phyloP scores from a whole-genome alignment of 2,329 filamentous ascomycete genomes.

The Plenodomus tracheiphilus region DNA sequence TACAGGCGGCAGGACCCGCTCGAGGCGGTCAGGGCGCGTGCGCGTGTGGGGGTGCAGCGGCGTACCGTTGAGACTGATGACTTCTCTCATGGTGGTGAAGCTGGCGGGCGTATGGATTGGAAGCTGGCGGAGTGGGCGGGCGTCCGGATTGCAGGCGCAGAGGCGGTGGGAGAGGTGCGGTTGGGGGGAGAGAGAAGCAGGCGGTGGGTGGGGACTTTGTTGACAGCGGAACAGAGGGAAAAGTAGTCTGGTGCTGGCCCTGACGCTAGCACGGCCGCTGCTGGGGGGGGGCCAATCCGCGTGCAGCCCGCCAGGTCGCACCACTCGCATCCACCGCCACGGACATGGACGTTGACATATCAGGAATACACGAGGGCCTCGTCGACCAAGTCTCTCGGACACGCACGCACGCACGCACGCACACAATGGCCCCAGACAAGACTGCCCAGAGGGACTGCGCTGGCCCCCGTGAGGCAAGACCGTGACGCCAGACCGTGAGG shows the following conservation, averaged over 20 bases:
- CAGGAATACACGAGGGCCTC: too few relatives aligned
- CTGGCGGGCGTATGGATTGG: slow-evolving; percentile 32
- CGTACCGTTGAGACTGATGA: slow-evolving; percentile 98
- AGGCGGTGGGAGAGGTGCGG: slow-evolving; percentile 19
- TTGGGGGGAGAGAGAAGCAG: slow-evolving; percentile 7
- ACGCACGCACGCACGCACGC: too few relatives aligned
- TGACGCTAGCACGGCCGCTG: background rate
- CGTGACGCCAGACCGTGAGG: background rate
- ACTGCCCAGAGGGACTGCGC: slow-evolving; percentile 14
- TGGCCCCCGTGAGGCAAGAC: slow-evolving; percentile 18
- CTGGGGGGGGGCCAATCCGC: background rate
- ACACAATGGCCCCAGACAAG: too few relatives aligned
- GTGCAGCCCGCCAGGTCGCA: background rate
- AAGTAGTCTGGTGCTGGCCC: slow-evolving; percentile 1
- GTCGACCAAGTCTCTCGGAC: too few relatives aligned
- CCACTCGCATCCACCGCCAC: too few relatives aligned
- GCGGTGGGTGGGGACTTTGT: background rate
- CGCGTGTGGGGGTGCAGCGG: slow-evolving; percentile 21
- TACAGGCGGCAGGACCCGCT: slow-evolving; percentile 23
- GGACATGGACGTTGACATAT: too few relatives aligned
- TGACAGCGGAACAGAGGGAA: background rate
- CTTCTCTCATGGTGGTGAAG: slow-evolving; percentile 85
- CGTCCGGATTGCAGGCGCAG: slow-evolving; percentile 20
- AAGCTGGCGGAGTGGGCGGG: slow-evolving; percentile 31
- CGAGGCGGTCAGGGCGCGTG: slow-evolving; percentile 50